Evolutionary conservation across 305 asterid species (phyloP).

Genomic region (Ilex paraguariensis): DNA sequence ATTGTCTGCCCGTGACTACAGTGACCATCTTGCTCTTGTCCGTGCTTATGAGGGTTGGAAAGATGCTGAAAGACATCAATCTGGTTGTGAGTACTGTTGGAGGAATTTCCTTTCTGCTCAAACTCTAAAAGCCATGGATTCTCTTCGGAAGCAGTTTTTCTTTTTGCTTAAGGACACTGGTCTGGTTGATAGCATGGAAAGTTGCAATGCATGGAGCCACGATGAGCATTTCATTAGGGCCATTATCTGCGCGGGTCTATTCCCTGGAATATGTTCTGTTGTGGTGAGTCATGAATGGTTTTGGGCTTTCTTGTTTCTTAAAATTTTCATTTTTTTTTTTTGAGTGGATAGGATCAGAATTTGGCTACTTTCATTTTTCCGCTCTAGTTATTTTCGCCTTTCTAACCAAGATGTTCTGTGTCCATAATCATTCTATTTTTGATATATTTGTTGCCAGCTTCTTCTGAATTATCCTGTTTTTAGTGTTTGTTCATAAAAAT

Average conservation of each 20-base stretch:
- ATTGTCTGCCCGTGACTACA: conserved; percentile 79
- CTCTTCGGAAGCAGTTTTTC: conserved; percentile 75
- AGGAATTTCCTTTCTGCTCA: conserved; percentile 85
- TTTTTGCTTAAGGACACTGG: conserved; percentile 72
- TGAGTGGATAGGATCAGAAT: too few relatives aligned
- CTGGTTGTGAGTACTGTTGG: conserved; percentile 86
- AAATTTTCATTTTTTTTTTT: too few relatives aligned
- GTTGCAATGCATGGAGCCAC: conserved; percentile 68
- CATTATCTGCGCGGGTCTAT: conserved; percentile 79
- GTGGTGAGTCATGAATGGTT: conserved; percentile 46
- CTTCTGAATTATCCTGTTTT: too few relatives aligned
- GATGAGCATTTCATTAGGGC: conserved; percentile 82
- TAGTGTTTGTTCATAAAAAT: too few relatives aligned
- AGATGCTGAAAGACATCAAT: conserved; percentile 70
- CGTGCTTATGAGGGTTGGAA: conserved; percentile 97
- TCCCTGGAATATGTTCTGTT: conserved; percentile 94
- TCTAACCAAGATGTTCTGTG: too few relatives aligned
- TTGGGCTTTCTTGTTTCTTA: too few relatives aligned
- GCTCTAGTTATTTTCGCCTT: too few relatives aligned
- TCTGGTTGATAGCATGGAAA: conserved; percentile 53
- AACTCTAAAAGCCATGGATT: conserved; percentile 87
- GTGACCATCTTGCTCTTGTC: conserved; percentile 83
- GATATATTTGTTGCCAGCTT: too few relatives aligned
- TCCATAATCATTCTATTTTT: too few relatives aligned
- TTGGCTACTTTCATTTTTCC: too few relatives aligned